These are phyloP conservation scores for Coprinellus micaceus DNA, from an alignment of 768 basidiomycete genomes.

Conservation along the genomic window DNA sequence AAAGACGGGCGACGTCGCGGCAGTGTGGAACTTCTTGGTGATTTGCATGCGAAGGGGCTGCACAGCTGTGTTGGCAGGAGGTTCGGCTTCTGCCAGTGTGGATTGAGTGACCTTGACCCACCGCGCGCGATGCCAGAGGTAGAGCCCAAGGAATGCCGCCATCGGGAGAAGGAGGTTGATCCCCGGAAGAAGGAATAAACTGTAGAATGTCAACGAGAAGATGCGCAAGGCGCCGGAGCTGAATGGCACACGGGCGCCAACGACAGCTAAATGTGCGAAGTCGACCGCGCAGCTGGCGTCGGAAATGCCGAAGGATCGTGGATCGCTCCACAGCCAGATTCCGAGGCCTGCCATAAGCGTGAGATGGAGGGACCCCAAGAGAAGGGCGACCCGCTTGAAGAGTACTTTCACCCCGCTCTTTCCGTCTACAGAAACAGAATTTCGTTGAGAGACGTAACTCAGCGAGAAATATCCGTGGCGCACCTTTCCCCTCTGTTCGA, in stretches of 20 bases:
- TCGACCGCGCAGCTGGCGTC: neutral
- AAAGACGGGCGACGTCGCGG: neutral
- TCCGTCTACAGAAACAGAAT: neutral
- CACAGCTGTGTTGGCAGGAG: neutral
- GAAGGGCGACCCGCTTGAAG: neutral
- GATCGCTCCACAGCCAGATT: constrained; percentile 13
- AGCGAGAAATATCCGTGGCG: neutral
- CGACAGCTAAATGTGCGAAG: neutral
- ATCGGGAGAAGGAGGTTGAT: constrained; percentile 6
- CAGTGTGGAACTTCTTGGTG: neutral
- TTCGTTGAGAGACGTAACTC: neutral
- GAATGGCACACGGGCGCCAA: neutral
- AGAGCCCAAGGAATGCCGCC: neutral
- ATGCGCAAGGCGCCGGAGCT: neutral
- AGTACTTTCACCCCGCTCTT: neutral
- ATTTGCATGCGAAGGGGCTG: neutral
- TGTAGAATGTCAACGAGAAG: constrained; percentile 2
- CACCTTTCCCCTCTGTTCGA: too few species aligned
- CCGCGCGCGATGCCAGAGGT: neutral
- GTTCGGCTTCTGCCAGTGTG: too few species aligned
- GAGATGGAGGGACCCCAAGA: constrained; percentile 10
- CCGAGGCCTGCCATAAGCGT: constrained; percentile 10
- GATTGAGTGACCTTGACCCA: neutral
- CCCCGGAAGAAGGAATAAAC: neutral
- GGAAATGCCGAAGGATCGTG: constrained; percentile 1